phyloP scores from a whole-genome alignment of 192 early-diverging fungal species.

The Umbelopsis ramanniana region DNA sequence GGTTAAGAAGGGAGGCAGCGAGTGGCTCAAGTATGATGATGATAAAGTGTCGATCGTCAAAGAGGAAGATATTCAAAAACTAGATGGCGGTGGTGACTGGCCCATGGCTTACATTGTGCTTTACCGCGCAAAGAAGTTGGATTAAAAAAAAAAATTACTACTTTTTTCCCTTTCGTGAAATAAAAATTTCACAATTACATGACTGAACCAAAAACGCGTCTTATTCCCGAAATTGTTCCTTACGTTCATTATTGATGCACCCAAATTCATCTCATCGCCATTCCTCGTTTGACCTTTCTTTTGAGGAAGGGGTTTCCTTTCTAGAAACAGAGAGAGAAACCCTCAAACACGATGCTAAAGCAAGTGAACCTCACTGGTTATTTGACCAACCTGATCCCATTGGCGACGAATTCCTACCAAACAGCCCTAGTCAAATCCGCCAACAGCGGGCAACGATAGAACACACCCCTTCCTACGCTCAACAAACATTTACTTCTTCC shows the following conservation, averaged over 20 bases:
- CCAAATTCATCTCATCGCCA: background rate
- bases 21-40: slow-evolving; percentile 94
- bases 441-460: no score
- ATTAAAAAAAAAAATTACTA: slow-evolving; percentile 23
- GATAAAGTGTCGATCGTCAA: slow-evolving; percentile 87
- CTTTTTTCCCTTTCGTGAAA: background rate
- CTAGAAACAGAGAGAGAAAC: background rate
- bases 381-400: background rate
- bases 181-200: background rate
- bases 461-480: slow-evolving; percentile 1
- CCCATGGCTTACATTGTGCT: slow-evolving; percentile 89
- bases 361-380: background rate
- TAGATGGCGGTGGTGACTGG: slow-evolving; percentile 91
- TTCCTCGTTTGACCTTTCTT: slow-evolving; percentile 11
- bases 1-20: slow-evolving; percentile 76
- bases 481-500: slow-evolving; percentile 15
- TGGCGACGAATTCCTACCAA: background rate
- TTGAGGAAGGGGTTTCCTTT: slow-evolving; percentile 12
- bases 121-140: slow-evolving; percentile 79
- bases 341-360: background rate
- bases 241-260: background rate
- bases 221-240: background rate
- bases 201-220: background rate
- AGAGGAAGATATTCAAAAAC: slow-evolving; percentile 86
- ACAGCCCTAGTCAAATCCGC: background rate